These are phyloP conservation scores for Colletotrichum sojae DNA, from an alignment of 2,329 filamentous ascomycete species.

Conservation along the genomic window DNA sequence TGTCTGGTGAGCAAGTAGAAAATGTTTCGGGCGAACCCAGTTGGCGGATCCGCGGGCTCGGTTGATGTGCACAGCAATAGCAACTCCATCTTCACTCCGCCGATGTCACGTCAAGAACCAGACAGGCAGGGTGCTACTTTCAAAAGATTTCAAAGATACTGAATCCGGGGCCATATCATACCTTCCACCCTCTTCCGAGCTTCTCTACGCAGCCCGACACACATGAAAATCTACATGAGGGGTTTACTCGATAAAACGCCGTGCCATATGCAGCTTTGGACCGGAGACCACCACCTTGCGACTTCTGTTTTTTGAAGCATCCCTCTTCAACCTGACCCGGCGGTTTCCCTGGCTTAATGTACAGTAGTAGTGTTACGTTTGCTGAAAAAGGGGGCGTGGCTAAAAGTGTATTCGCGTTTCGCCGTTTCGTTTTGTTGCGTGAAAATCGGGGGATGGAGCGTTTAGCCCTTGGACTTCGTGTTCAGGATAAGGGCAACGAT, in stretches of 20 bases:
- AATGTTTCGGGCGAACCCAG: no score
- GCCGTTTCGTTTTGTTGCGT: constrained; percentile 17
- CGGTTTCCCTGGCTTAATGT: constrained; percentile 37
- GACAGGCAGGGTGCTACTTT: constrained; percentile 10
- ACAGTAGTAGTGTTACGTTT: constrained; percentile 33
- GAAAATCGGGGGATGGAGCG: not conserved
- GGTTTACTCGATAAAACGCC: constrained; percentile 51
- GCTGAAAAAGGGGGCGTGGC: constrained; percentile 25
- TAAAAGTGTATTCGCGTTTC: constrained; percentile 15
- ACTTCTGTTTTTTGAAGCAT: constrained; percentile 32
- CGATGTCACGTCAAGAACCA: not conserved
- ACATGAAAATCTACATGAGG: constrained; percentile 51
- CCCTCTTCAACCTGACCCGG: constrained; percentile 29
- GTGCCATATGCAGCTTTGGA: constrained; percentile 51
- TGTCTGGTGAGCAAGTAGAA: no score
- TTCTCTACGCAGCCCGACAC: constrained; percentile 42
- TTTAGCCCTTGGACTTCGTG: constrained; percentile 80
- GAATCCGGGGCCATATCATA: constrained; percentile 36
- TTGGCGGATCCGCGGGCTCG: no score
- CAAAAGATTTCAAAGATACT: constrained; percentile 38
- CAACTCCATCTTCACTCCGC: no score
- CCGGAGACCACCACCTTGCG: constrained; percentile 37
- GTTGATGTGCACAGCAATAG: no score
- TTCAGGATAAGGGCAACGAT: constrained; percentile 96
- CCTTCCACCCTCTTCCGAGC: constrained; percentile 29